These are phyloP conservation scores for Pholiota adiposa DNA, from an alignment of 1,284 basidiomycete species.

Conservation along the genomic window DNA sequence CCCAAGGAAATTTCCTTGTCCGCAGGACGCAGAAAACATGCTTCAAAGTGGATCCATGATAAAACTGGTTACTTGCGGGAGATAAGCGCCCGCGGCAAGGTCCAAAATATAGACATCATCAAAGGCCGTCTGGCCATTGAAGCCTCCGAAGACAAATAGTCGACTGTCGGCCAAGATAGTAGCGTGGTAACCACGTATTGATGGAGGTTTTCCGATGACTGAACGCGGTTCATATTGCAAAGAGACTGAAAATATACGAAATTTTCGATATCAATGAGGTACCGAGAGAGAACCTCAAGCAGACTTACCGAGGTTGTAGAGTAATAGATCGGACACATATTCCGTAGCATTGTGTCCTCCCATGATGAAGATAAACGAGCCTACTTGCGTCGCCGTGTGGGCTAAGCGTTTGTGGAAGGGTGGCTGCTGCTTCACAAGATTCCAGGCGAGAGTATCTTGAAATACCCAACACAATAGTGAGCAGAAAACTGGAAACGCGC, in stretches of 20 bases:
- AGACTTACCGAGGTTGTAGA: conserved; percentile 82
- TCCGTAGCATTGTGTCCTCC: conserved; percentile 86
- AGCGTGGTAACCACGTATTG: conserved; percentile 82
- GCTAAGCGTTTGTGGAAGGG: conserved; percentile 76
- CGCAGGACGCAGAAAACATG: not conserved
- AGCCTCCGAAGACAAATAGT: conserved; percentile 88
- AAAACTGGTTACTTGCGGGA: conserved; percentile 91
- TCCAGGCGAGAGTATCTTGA: conserved; percentile 77
- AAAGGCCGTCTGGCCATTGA: conserved; percentile 80
- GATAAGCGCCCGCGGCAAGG: conserved; percentile 85
- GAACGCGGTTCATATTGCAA: conserved; percentile 40
- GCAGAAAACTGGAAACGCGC: not conserved
- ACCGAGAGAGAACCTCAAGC: not conserved
- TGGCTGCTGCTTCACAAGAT: conserved; percentile 55
- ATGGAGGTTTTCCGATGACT: conserved; percentile 68
- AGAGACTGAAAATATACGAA: conserved; percentile 26
- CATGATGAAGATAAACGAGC: conserved; percentile 90
- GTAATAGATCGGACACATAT: conserved; percentile 80
- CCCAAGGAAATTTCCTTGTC: no score
- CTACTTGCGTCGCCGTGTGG: conserved; percentile 89
- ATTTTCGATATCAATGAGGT: not conserved
- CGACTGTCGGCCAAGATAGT: conserved; percentile 83
- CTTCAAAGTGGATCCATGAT: conserved; percentile 36
- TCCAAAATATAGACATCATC: conserved; percentile 88
- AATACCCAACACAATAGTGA: no score